Base-by-base conservation (phyloP, 2,329 filamentous ascomycete species). In the Colletotrichum coccodes region DNA sequence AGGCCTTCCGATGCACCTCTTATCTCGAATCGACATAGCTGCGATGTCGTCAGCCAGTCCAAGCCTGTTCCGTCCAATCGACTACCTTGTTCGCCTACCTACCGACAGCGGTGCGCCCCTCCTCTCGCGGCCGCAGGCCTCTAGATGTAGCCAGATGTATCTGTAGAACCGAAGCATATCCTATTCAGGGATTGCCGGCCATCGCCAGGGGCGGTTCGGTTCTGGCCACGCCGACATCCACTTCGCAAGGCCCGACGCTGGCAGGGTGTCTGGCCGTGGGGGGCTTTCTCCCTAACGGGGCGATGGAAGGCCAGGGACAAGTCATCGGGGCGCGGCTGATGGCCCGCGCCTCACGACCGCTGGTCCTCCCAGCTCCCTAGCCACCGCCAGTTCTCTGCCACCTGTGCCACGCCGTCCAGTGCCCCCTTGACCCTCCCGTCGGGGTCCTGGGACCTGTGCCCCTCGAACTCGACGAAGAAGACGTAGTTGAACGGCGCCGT, bases 401-500 rank as follows among this genome's bases (percentile, higher is more conserved):
- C 86, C 34, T 77, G 77, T 1, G 80, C 81, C 72, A 94, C 83
- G 71, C 87, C 86, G 58, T 81, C 82, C 76, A 95, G 79, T 30
- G 90, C 91, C 26, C 80, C 80, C 67, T 87, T 85, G 18, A 94
- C 90, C 70, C 84, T 83, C 4, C 85, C 87, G 60, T 86, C 84
- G 2, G 84, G 83, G 73, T 89, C 89, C 56, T 81, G 78, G 64
- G 78, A 74, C 72, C 81, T 82, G 77, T 89, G 86, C 1, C 92
- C 91, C 77, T 92, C 88, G 74, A 97, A 94, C 83, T 98, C 95
- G 34, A 98, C 91, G 77, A 98, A 95, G 82, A 98, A 98, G 42
- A 98, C 88, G 81, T 98, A 98, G 78, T 97, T 91, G 89, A 97
- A 98, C 23, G 92, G 89, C 73, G 84, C 82, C 44, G 87, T 83